phyloP scores from a whole-genome alignment of 805 yeast genomes.

The Candida caryicola region DNA sequence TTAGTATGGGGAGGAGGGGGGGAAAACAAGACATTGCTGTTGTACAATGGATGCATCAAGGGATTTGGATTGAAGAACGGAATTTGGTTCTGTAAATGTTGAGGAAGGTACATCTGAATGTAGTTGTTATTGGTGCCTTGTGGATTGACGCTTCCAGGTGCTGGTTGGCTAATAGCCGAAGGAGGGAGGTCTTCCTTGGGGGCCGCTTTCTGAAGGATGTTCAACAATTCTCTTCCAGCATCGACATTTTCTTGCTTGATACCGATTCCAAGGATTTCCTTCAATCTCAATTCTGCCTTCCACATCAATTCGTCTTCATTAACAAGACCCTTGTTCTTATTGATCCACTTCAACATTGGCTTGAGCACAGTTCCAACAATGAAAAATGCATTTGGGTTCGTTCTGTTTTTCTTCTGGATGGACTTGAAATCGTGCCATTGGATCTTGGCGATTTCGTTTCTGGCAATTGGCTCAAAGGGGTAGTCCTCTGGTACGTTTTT shows the following conservation, averaged over 20 bases:
- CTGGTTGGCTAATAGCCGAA: background rate
- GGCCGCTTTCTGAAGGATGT: constrained; percentile 48
- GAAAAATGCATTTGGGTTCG: constrained; percentile 37
- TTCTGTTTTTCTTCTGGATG: constrained; percentile 41
- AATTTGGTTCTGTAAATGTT: constrained; percentile 23
- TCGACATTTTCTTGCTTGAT: constrained; percentile 38
- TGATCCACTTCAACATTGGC: constrained; percentile 54
- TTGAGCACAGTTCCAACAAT: constrained; percentile 49
- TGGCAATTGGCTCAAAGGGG: constrained; percentile 73
- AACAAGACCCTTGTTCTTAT: constrained; percentile 45
- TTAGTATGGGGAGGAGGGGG: constrained; percentile 6
- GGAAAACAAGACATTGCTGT: constrained; percentile 1
- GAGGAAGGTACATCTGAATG: constrained; percentile 31
- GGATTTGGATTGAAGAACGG: constrained; percentile 9
- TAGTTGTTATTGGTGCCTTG: constrained; percentile 7
- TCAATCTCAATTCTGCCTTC: constrained; percentile 64
- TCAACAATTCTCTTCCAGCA: constrained; percentile 75
- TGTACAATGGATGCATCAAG: constrained; percentile 5
- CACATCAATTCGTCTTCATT: constrained; percentile 59
- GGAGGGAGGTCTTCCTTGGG: constrained; percentile 5
- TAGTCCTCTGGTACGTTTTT: constrained; percentile 75
- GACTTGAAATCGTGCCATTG: constrained; percentile 68
- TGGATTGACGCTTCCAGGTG: background rate
- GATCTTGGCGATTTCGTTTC: constrained; percentile 83
- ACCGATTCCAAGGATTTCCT: constrained; percentile 59